Conservation (phyloP, 2,329 filamentous ascomycete genomes). For the Aspergillus persii region DNA sequence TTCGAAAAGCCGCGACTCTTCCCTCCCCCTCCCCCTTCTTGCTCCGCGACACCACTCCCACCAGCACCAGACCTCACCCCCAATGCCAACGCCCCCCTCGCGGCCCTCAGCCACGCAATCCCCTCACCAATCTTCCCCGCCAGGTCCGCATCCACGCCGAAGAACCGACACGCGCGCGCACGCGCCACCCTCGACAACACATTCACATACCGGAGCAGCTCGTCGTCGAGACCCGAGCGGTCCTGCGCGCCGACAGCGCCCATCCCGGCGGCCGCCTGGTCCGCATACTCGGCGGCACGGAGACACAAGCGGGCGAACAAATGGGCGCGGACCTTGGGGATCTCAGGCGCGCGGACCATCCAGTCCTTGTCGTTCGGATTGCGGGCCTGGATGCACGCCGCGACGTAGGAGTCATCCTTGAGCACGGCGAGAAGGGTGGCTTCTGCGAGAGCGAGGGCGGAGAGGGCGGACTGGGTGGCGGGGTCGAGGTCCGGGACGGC, state of each 20-base stretch:
- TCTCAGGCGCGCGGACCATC: slow-evolving; percentile 90
- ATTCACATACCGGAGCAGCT: slow-evolving; percentile 69
- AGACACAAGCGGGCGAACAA: slow-evolving; percentile 85
- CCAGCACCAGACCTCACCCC: slow-evolving; percentile 32
- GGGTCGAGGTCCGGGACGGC: slow-evolving; percentile 47
- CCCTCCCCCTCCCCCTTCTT: slow-evolving; percentile 18
- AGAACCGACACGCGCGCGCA: slow-evolving; percentile 84
- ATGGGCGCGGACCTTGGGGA: slow-evolving; percentile 84
- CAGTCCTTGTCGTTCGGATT: slow-evolving; percentile 86
- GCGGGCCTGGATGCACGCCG: slow-evolving; percentile 73
- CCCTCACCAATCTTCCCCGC: slow-evolving; percentile 77
- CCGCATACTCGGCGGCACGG: slow-evolving; percentile 82
- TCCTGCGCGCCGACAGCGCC: slow-evolving; percentile 30
- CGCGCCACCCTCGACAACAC: slow-evolving; percentile 72
- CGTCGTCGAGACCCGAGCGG: slow-evolving; percentile 54
- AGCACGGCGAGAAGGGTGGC: slow-evolving; percentile 85
- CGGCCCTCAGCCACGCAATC: slow-evolving; percentile 82
- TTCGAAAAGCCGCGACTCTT: slow-evolving; percentile 43
- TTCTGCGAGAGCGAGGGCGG: slow-evolving; percentile 71
- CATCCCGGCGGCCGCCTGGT: slow-evolving; percentile 61
- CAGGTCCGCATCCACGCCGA: slow-evolving; percentile 84
- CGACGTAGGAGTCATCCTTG: slow-evolving; percentile 92
- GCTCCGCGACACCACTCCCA: slow-evolving; percentile 47
- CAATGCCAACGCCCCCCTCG: slow-evolving; percentile 70
- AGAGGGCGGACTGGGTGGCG: slow-evolving; percentile 42